phyloP scores from a whole-genome alignment of 2,329 filamentous ascomycete genomes.

The Diaporthe sp. region DNA sequence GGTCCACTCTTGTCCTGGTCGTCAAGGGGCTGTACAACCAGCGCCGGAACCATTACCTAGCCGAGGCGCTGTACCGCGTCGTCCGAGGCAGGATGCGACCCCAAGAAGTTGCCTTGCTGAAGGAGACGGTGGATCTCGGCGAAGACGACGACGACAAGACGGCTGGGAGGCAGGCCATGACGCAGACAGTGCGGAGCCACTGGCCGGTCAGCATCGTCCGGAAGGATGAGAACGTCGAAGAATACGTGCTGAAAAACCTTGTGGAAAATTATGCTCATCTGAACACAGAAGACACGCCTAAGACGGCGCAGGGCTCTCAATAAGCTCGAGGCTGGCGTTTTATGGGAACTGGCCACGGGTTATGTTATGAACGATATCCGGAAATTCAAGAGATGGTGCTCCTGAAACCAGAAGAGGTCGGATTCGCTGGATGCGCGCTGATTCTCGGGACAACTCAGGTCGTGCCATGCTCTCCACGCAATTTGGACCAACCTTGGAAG shows the following conservation, averaged over 20 bases:
- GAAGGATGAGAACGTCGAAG: constrained; percentile 47
- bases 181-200: constrained; percentile 48
- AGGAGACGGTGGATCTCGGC: constrained; percentile 39
- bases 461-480: too few species aligned
- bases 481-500: too few species aligned
- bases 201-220: constrained; percentile 51
- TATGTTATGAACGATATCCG: too few species aligned
- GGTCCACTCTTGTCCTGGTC: constrained; percentile 52
- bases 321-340: too few species aligned
- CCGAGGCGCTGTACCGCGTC: constrained; percentile 51
- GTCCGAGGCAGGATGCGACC: constrained; percentile 52
- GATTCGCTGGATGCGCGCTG: too few species aligned
- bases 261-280: constrained; percentile 42
- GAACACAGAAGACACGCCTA: background rate
- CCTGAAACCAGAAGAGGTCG: too few species aligned
- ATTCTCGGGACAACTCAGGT: too few species aligned
- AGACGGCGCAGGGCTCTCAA: background rate
- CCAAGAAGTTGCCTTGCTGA: constrained; percentile 44
- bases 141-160: constrained; percentile 44
- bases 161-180: constrained; percentile 43
- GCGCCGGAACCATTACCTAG: constrained; percentile 52
- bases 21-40: constrained; percentile 52
- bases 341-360: too few species aligned
- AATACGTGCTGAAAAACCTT: constrained; percentile 45
- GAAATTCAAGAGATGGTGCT: too few species aligned